These are phyloP conservation scores for Gautieria morchelliformis DNA, from an alignment of 768 basidiomycete species.

Conservation along the genomic window DNA sequence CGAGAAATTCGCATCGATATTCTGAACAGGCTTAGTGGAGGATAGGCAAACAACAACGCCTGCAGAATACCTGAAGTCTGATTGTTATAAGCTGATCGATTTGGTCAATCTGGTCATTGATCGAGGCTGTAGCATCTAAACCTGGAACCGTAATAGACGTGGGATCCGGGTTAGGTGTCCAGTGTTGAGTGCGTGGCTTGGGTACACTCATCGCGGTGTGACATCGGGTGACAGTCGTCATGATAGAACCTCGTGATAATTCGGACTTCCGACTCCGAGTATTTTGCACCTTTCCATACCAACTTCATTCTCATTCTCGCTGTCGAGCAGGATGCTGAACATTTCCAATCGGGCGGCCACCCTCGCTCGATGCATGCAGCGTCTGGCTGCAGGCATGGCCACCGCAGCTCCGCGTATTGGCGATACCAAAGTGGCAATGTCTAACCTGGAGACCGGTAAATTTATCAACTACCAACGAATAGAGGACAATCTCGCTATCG, in stretches of 20 bases:
- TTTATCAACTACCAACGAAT: conserved; percentile 96
- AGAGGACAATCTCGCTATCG: conserved; percentile 89
- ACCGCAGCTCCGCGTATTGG: conserved; percentile 74
- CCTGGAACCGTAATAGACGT: conserved; percentile 59
- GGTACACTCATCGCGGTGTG: neutral
- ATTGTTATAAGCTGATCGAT: conserved; percentile 93
- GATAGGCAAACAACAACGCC: neutral
- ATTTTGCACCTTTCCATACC: neutral
- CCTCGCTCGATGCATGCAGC: conserved; percentile 43
- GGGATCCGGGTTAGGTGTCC: conserved; percentile 58
- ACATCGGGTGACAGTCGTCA: too few relatives aligned
- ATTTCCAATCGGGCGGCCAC: conserved; percentile 43
- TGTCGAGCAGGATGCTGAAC: conserved; percentile 51
- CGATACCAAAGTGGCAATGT: conserved; percentile 86
- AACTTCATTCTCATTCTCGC: conserved; percentile 11
- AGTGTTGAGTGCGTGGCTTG: conserved; percentile 53
- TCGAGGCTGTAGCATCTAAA: conserved; percentile 56
- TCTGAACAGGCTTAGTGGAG: conserved; percentile 30
- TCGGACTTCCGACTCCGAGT: neutral
- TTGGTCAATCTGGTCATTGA: conserved; percentile 82
- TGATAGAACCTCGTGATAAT: neutral
- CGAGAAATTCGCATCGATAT: conserved; percentile 90
- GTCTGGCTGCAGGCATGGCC: conserved; percentile 63
- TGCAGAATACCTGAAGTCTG: conserved; percentile 60
- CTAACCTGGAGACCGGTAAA: conserved; percentile 67